A percentile compares a stretch with the other conserved stretches of the same genome.
These are phyloP conservation scores for Fusarium algeriense DNA, from an alignment of 2,329 filamentous ascomycete species.

Conservation along the genomic window DNA sequence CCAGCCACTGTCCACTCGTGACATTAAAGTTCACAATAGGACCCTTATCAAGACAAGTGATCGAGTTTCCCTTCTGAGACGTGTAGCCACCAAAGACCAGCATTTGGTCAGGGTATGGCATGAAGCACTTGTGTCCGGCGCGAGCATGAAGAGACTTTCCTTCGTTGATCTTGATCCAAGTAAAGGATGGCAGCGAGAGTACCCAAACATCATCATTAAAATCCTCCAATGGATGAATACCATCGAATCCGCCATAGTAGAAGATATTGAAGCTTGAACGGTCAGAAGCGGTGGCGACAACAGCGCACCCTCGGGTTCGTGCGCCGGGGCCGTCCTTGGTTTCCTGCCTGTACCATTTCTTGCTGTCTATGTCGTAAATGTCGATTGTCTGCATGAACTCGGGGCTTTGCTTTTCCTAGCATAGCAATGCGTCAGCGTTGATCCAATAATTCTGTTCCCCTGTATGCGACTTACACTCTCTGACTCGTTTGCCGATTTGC, in stretches of 20 bases:
- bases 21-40: conserved; percentile 79
- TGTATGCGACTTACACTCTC: conserved; percentile 51
- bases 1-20: conserved; percentile 75
- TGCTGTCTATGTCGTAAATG: conserved; percentile 79
- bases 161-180: conserved; percentile 72
- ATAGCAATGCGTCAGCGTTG: conserved; percentile 1
- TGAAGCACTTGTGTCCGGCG: conserved; percentile 80
- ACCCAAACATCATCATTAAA: conserved; percentile 82
- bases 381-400: conserved; percentile 79
- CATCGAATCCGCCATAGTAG: conserved; percentile 83
- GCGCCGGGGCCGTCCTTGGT: conserved; percentile 71
- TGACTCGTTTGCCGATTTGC: conserved; percentile 47
- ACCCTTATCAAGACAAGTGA: conserved; percentile 63
- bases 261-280: conserved; percentile 84
- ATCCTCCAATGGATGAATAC: conserved; percentile 53
- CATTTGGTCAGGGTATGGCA: conserved; percentile 84
- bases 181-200: conserved; percentile 82
- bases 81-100: conserved; percentile 78
- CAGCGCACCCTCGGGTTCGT: conserved; percentile 77
- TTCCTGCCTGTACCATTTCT: conserved; percentile 76
- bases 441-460: background rate
- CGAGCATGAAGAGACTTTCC: conserved; percentile 68
- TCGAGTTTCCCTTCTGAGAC: conserved; percentile 42
- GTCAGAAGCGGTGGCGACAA: conserved; percentile 78
- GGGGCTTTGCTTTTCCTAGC: conserved; percentile 72